phyloP scores from a whole-genome alignment of 108 stramenopile species.

The Fragilariopsis cylindrus region DNA sequence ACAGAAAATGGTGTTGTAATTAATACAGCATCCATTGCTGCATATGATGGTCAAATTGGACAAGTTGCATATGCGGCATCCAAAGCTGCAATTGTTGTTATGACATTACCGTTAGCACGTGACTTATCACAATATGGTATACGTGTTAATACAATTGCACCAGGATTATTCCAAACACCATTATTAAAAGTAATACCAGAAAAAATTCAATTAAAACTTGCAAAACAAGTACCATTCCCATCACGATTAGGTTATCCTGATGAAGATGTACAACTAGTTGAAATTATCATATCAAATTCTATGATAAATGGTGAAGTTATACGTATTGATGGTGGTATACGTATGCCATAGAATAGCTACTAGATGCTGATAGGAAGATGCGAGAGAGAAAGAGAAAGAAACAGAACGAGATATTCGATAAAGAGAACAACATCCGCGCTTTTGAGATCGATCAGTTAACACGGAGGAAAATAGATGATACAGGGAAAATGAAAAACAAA shows the following conservation, averaged over 20 bases:
- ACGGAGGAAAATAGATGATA: no score
- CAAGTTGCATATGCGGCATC: slow-evolving; percentile 92
- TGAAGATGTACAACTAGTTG: slow-evolving; percentile 84
- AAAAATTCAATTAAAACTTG: slow-evolving; percentile 78
- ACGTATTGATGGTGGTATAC: slow-evolving; percentile 91
- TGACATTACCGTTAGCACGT: slow-evolving; percentile 90
- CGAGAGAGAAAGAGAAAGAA: no score
- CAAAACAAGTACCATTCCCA: slow-evolving; percentile 86
- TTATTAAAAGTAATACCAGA: slow-evolving; percentile 87
- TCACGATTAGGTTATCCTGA: slow-evolving; percentile 78
- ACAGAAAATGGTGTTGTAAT: slow-evolving; percentile 82
- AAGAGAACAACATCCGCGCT: no score
- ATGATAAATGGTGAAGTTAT: slow-evolving; percentile 92
- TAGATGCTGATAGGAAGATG: background rate
- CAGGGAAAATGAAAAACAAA: no score
- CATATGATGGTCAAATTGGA: slow-evolving; percentile 93
- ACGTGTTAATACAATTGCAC: slow-evolving; percentile 91
- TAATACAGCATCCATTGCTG: slow-evolving; percentile 94
- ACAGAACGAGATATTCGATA: no score
- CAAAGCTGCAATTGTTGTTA: slow-evolving; percentile 90
- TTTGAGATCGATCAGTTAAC: no score
- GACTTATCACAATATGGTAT: slow-evolving; percentile 85
- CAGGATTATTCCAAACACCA: slow-evolving; percentile 92
- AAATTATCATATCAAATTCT: slow-evolving; percentile 75
- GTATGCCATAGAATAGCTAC: slow-evolving; percentile 85